These are phyloP conservation scores for Spathaspora gorwiae DNA, from an alignment of 805 yeast species.

Conservation along the genomic window DNA sequence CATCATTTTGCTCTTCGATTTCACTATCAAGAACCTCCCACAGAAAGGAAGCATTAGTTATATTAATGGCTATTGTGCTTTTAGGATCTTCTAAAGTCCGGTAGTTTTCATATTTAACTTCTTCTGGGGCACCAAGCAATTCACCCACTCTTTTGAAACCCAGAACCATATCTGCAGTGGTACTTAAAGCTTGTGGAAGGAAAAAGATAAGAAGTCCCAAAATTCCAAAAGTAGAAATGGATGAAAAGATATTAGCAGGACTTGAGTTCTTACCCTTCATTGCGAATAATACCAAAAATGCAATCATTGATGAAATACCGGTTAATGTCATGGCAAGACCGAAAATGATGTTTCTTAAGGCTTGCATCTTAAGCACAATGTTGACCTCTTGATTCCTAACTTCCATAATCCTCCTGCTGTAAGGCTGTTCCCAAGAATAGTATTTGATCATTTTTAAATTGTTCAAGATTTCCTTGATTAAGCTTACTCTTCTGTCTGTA, in stretches of 20 bases:
- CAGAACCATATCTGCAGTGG: conserved; percentile 59
- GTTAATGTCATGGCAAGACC: conserved; percentile 67
- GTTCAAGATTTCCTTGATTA: conserved; percentile 68
- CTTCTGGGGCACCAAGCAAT: conserved; percentile 42
- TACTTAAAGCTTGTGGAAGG: conserved; percentile 60
- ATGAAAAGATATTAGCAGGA: conserved; percentile 61
- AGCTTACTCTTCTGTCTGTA: conserved; percentile 70
- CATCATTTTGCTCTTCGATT: no score
- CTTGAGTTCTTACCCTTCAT: conserved; percentile 20
- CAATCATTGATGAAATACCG: conserved; percentile 59
- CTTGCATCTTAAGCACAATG: conserved; percentile 55
- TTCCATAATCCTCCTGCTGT: conserved; percentile 47
- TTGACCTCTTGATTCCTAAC: conserved; percentile 56
- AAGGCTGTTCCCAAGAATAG: conserved; percentile 86
- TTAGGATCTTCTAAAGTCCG: conserved; percentile 1
- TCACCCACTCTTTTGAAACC: conserved; percentile 55
- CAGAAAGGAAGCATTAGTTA: neutral
- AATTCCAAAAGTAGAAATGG: conserved; percentile 58
- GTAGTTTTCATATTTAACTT: conserved; percentile 15
- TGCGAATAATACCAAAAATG: conserved; percentile 30
- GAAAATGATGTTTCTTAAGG: conserved; percentile 53
- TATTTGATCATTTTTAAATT: conserved; percentile 76
- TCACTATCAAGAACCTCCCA: conserved; percentile 9
- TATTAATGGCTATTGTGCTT: conserved; percentile 1
- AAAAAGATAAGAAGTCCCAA: conserved; percentile 57